Evolutionary conservation across 805 yeast genomes (phyloP), one percentile per base, ranked within the genome.

Genomic region (Kuraishia piskuri): DNA sequence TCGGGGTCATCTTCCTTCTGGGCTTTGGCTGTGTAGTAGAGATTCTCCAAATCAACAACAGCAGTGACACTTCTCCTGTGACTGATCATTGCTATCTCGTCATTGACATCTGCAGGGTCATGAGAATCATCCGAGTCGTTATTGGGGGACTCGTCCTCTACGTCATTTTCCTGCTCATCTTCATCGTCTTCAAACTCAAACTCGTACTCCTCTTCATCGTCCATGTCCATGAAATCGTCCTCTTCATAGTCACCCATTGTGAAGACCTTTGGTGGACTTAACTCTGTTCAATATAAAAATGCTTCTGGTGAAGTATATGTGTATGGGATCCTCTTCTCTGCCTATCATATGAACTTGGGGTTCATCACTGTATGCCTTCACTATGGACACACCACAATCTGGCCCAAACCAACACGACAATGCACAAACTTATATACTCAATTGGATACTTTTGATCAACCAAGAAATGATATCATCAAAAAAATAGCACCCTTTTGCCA

Each of bases 181-280:
- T 57, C 57, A 17, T 55, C 56, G 10, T 53, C 63, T n/a, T 57
- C 61, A 14, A 60, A 62, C 21, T 60, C 64, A 7, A 69, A 58
- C 48, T 64, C 69, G 50, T 66, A 68, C 50, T 65, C 69, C 47
- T 65, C 73, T 45, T 67, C 70, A 21, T 63, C 70, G 45, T 68
- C 67, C 67, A 68, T 68, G 37, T 65, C 70, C 58, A 55, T 52
- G 50, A 52, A 55, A 31, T 53, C 57, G 45, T 21, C 26, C 17
- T 40, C 50, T 51, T 68, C 71, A 66, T 70, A 67, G 47, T 69
- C 73, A 1, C 71, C 67, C 73, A 69, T 69, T 19, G 36, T 53
- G 23, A 21, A 36, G 47, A 21, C 24, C 20, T 2, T n/a, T n/a
- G n/a, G n/a, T n/a, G n/a, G 25, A 22, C 3, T 21, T 36, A 7